These are phyloP conservation scores for Penicillium frequentans DNA, from an alignment of 2,329 filamentous ascomycete species.

Conservation along the genomic window DNA sequence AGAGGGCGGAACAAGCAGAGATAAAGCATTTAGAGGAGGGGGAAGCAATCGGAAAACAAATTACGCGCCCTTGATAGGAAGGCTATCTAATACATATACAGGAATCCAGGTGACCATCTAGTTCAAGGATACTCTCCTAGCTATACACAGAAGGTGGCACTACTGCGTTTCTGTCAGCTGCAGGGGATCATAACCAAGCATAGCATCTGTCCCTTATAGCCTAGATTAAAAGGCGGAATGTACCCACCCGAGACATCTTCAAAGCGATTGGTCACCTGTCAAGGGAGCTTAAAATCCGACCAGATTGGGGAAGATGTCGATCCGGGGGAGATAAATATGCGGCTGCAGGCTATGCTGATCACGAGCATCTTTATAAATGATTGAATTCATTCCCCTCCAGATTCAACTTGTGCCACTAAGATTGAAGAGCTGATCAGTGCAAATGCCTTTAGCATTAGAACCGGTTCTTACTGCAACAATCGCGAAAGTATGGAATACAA, in stretches of 20 bases:
- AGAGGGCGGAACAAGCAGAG: not conserved
- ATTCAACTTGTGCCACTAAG: not conserved
- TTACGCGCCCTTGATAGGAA: not conserved
- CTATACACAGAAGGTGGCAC: not conserved
- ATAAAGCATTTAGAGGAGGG: not conserved
- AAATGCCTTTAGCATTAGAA: slow-evolving; percentile 2
- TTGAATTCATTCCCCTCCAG: too few species aligned
- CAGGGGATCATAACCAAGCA: not conserved
- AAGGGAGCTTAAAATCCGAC: not conserved
- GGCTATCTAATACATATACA: not conserved
- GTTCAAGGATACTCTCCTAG: not conserved
- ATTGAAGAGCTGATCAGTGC: not conserved
- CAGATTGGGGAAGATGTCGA: not conserved
- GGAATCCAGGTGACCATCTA: not conserved
- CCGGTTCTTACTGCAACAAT: slow-evolving; percentile 11
- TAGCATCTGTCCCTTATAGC: not conserved
- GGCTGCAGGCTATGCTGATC: not conserved
- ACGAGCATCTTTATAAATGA: not conserved
- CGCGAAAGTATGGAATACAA: slow-evolving; percentile 11
- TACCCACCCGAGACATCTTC: not conserved
- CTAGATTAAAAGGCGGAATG: not conserved
- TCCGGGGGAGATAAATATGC: not conserved
- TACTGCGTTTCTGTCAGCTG: not conserved
- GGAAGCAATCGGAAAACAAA: not conserved
- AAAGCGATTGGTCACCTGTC: not conserved